Base-by-base conservation (phyloP, 2,329 filamentous ascomycete species). In the Fusarium setosum region DNA sequence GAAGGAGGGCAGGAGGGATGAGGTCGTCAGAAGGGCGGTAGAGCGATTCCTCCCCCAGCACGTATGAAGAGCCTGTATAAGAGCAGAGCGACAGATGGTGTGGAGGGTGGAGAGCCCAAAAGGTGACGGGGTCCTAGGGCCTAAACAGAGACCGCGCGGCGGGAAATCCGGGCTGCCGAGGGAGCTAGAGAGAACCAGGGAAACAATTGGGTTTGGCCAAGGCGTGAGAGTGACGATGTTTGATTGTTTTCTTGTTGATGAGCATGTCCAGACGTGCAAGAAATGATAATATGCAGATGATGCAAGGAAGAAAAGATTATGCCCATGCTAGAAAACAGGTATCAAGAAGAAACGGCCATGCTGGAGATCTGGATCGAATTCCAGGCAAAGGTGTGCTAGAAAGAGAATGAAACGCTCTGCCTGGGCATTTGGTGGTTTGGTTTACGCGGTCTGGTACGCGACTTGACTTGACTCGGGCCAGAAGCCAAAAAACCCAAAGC, bases 401-500 rank as follows among this genome's bases (percentile, higher is more conserved):
- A 34, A 40, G n/a, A 15, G 26, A 38, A 41, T 42, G 38, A 13
- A 35, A 41, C 38, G 24, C 15, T 38, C 45, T 48, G 37, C 26
- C 38, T 58, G 51, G n/a, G 41, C 64, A 48, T 21, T 12, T 55
- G 52, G n/a, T 45, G 41, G 40, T 56, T 68, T 49, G 56, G 44
- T 47, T 45, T 44, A 52, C 65, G 65, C 65, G 65, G 55, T 68
- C 61, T 65, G 32, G 42, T 65, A 67, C 64, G 64, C 59, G 64
- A 67, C 63, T 51, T 52, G 42, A 20, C 48, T 65, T 45, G 45
- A 52, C 51, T 67, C 42, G 21, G 17, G 37, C 40, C 38, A 47
- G n/a, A n/a, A n/a, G n/a, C n/a, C n/a, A n/a, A n/a, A n/a, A n/a
- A 37, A 54, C 38, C 31, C 61, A 66, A 62, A 59, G 44, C 15